These are phyloP conservation scores for Cyclotella choctawhatcheeana DNA, from an alignment of 108 stramenopile genomes.

Conservation along the genomic window DNA sequence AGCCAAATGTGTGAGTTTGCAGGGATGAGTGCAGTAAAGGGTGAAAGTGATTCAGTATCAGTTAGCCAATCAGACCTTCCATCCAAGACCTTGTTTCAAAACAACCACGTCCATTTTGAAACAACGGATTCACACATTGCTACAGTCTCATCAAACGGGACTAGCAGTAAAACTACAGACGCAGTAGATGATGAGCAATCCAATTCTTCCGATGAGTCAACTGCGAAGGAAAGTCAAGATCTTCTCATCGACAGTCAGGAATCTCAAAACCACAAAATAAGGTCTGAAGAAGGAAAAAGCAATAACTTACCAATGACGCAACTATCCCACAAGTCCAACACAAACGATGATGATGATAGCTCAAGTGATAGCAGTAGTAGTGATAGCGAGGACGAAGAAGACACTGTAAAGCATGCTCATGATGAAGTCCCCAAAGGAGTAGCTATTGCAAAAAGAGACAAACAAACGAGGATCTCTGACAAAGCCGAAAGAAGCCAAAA, in stretches of 20 bases:
- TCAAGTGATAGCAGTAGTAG: too few species aligned
- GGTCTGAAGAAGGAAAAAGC: not conserved
- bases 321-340: not conserved
- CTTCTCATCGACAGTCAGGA: not conserved
- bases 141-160: not conserved
- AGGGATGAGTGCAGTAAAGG: not conserved
- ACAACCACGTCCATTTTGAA: not conserved
- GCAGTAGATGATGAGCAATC: not conserved
- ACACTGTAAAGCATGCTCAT: too few species aligned
- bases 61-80: conserved; percentile 2
- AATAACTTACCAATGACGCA: not conserved
- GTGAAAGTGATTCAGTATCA: not conserved
- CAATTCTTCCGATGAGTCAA: not conserved
- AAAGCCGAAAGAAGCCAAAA: not conserved
- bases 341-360: not conserved
- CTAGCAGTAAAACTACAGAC: not conserved
- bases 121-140: not conserved
- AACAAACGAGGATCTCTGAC: not conserved
- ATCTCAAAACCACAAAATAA: not conserved
- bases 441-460: not conserved
- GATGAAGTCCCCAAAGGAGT: too few species aligned
- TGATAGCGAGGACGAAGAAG: too few species aligned
- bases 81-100: not conserved
- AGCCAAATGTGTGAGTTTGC: not conserved
- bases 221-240: not conserved